Base-by-base conservation (phyloP, 2,329 filamentous ascomycete genomes). In the Ophiognomonia clavigignenti-juglandacearum region DNA sequence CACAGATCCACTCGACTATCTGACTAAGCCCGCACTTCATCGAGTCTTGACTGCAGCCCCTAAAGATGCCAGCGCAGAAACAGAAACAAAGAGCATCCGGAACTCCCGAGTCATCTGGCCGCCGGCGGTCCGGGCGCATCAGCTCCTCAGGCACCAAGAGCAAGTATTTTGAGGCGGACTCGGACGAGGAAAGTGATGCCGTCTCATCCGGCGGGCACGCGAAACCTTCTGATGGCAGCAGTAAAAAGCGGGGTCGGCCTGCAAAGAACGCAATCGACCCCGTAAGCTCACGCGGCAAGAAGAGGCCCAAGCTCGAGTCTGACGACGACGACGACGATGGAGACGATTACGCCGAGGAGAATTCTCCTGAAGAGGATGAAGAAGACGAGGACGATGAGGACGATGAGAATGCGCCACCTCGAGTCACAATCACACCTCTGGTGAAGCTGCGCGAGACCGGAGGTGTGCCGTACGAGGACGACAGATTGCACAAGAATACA, bases 401-500 rank as follows among this genome's bases (percentile, higher is more conserved):
- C 11, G 66, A 67, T 41, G 61, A 64, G 4, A 64, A 66, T n/a
- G 61, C 60, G 2, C 54, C 54, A 3, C 60, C 62, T 14, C 59
- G 58, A 14, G 63, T 72, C 14, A 70, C 64, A 1, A 69, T 74
- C 52, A 67, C 67, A 22, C 67, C 69, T 2, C 56, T 68, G 20
- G 65, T 67, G 32, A 58, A 70, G 53, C 54, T 74, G 29, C 65
- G 70, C 19, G 66, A 68, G 14, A 59, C 61, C 0, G 66, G 64
- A 4, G 70, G 66, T 11, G 58, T 72, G 13, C 64, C 72, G 2
- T 83, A 83, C 49, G 67, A 69, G 27, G 74, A 80, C 31, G 62
- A 71, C 19, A 72, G 64, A 22, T 51, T 83, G 4, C 80, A 83
- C 54, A 68, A 67, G 23, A 83, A 83, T 51, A 82, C 80, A 0